Evolutionary conservation across 2,329 filamentous ascomycete genomes (phyloP).

Genomic region (Botrytis tulipae): DNA sequence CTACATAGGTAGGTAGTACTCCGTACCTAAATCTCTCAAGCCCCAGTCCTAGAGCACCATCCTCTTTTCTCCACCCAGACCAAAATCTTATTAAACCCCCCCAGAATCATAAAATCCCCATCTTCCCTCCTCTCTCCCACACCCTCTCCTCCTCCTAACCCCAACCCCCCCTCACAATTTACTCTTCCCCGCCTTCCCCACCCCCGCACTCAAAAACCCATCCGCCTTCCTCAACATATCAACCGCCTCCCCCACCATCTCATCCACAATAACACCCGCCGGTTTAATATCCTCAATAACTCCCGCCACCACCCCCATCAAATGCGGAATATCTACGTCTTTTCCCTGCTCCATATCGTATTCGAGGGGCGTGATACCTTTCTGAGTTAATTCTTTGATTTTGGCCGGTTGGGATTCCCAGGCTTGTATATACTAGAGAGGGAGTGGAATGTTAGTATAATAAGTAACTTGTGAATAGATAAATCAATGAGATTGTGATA

Average conservation of each 20-base stretch:
- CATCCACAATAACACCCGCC: constrained; percentile 78
- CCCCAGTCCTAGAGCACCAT: no score
- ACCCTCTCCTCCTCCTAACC: no score
- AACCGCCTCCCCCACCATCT: constrained; percentile 80
- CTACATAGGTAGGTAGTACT: no score
- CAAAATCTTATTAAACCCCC: neutral
- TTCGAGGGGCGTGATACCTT: constrained; percentile 77
- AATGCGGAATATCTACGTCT: constrained; percentile 79
- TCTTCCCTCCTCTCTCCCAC: neutral
- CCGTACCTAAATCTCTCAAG: neutral
- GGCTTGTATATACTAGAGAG: constrained; percentile 65
- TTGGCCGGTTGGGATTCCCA: constrained; percentile 78
- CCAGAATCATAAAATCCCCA: neutral
- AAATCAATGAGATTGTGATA: neutral
- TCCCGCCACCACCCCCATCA: constrained; percentile 93
- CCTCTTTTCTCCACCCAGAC: neutral
- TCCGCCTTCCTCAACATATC: constrained; percentile 61
- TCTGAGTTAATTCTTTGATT: constrained; percentile 71
- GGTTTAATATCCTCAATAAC: constrained; percentile 75
- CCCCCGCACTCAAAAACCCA: neutral
- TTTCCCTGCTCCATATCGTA: constrained; percentile 79
- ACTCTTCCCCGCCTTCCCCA: neutral
- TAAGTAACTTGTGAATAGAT: neutral
- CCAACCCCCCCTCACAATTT: neutral
- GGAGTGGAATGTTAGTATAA: neutral